A percentile compares a stretch with the other conserved stretches of the same genome.
These are phyloP conservation scores for Salix dunnii DNA, from an alignment of 345 rosid species.

Conservation along the genomic window DNA sequence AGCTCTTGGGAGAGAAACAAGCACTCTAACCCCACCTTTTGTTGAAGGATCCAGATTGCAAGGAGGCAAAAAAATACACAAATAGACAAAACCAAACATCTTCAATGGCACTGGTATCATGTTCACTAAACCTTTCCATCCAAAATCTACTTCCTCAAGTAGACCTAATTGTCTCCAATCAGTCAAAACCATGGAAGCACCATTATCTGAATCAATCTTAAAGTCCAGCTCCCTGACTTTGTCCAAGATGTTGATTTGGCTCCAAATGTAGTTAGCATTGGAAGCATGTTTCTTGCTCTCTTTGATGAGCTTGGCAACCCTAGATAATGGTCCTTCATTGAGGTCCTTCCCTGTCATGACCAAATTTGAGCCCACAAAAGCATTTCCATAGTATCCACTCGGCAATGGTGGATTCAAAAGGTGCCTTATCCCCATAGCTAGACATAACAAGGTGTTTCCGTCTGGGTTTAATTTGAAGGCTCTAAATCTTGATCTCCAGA, in stretches of 20 bases:
- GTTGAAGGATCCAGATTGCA: slow-evolving; percentile 26
- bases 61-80: slow-evolving; percentile 45
- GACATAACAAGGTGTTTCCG: slow-evolving; percentile 29
- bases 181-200: slow-evolving; percentile 38
- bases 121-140: slow-evolving; percentile 45
- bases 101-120: slow-evolving; percentile 44
- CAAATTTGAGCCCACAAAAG: slow-evolving; percentile 40
- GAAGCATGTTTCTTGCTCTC: slow-evolving; percentile 31
- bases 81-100: slow-evolving; percentile 39
- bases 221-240: slow-evolving; percentile 18
- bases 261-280: slow-evolving; percentile 21
- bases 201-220: slow-evolving; percentile 28
- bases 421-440: slow-evolving; percentile 41
- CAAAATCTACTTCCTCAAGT: slow-evolving; percentile 46
- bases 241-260: slow-evolving; percentile 28
- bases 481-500: slow-evolving; percentile 49
- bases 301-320: slow-evolving; percentile 36
- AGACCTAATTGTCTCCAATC: slow-evolving; percentile 60
- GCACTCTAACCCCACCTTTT: slow-evolving; percentile 52
- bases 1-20: slow-evolving; percentile 43
- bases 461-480: slow-evolving; percentile 43
- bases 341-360: slow-evolving; percentile 32
- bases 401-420: slow-evolving; percentile 40
- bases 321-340: slow-evolving; percentile 23
- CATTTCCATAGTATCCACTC: slow-evolving; percentile 55